A percentile compares a stretch with the other conserved stretches of the same genome.
phyloP scores from a whole-genome alignment of 495 filamentous ascomycete species.

The Rostrohypoxylon terebratum region DNA sequence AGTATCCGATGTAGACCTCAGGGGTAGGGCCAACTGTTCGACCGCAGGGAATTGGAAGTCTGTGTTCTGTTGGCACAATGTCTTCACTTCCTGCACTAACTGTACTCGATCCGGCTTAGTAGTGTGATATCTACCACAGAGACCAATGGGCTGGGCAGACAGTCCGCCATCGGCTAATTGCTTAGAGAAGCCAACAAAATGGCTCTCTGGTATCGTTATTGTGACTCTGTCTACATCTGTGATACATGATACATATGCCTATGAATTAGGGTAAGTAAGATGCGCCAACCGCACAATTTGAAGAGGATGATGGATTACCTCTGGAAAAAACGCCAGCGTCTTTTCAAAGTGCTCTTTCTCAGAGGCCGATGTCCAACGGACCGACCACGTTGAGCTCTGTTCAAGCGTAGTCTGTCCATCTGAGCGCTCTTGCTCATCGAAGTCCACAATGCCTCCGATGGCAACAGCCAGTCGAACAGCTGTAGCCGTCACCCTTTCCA shows the following conservation, averaged over 20 bases:
- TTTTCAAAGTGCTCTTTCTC: conserved; percentile 22
- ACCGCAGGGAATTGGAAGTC: conserved; percentile 12
- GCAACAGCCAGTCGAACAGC: conserved; percentile 20
- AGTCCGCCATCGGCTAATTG: conserved; percentile 17
- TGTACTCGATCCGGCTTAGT: neutral
- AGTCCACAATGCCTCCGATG: conserved; percentile 18
- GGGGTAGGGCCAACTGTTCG: conserved; percentile 10
- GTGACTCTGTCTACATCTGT: conserved; percentile 24
- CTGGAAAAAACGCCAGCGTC: conserved; percentile 23
- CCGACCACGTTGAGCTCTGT: conserved; percentile 24
- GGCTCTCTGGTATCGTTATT: conserved; percentile 22
- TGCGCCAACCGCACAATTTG: too few species aligned
- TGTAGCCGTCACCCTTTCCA: conserved; percentile 14
- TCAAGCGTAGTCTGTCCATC: neutral
- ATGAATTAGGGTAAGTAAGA: neutral
- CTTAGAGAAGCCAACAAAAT: conserved; percentile 8
- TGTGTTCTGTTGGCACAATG: conserved; percentile 11
- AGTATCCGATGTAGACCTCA: conserved; percentile 20
- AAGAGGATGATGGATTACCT: neutral
- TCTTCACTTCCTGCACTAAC: conserved; percentile 10
- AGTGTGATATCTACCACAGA: conserved; percentile 23
- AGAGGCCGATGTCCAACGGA: conserved; percentile 9
- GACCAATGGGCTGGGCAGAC: conserved; percentile 18
- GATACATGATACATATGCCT: conserved; percentile 27
- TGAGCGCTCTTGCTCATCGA: conserved; percentile 13